Percentiles rank a stretch among this genome's conserved stretches.
phyloP scores from a whole-genome alignment of 441 rosid genomes.

The Raphanus hybrid region DNA sequence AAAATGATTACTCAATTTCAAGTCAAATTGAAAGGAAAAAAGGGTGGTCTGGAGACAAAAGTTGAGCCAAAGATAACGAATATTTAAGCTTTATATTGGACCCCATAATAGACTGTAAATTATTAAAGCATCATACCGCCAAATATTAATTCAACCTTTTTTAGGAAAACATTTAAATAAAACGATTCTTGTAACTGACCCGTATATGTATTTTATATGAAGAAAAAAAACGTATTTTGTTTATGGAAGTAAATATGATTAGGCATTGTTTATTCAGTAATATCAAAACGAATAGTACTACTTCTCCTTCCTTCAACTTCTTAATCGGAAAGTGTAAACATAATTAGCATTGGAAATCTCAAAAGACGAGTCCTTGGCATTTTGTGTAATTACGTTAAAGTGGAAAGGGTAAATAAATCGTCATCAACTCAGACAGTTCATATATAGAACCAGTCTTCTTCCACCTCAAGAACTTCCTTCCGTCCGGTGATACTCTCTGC shows the following conservation, averaged over 20 bases:
- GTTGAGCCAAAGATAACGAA: conserved; percentile 35
- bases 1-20: neutral
- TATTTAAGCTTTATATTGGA: conserved; percentile 43
- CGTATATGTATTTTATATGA: neutral
- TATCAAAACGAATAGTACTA: neutral
- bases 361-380: conserved; percentile 34
- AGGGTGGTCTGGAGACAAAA: conserved; percentile 38
- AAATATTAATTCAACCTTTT: conserved; percentile 2
- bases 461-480: no score
- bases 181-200: no score
- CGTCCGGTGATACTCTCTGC: no score
- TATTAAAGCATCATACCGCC: conserved; percentile 36
- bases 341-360: conserved; percentile 34
- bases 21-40: conserved; percentile 3
- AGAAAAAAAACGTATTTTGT: no score
- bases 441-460: no score
- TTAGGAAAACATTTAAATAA: no score
- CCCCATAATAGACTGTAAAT: conserved; percentile 38
- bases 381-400: conserved; percentile 28
- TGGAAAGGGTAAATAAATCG: conserved; percentile 22
- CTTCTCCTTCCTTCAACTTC: neutral
- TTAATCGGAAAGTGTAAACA: conserved; percentile 8
- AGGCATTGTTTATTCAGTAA: conserved; percentile 1
- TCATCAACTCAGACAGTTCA: conserved; percentile 21
- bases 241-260: neutral